Conservation (phyloP, 352 stramenopile species). For the Sclerospora graminicola region DNA sequence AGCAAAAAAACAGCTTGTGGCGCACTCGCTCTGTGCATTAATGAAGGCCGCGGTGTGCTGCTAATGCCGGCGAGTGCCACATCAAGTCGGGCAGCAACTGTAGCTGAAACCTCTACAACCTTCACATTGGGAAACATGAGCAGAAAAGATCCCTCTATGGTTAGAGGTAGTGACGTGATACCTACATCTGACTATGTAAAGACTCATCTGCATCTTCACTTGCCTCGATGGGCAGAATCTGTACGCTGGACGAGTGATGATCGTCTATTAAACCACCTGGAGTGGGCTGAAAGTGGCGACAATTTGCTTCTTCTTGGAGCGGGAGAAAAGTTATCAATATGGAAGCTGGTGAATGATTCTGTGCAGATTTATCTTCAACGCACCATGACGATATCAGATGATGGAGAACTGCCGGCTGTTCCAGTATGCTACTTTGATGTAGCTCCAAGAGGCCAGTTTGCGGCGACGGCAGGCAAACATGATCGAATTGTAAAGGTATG, state of each 20-base stretch:
- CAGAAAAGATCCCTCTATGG: neutral
- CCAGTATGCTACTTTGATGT: slow-evolving; percentile 50
- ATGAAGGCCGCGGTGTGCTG: slow-evolving; percentile 52
- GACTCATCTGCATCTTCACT: slow-evolving; percentile 56
- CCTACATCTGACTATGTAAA: slow-evolving; percentile 38
- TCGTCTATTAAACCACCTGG: slow-evolving; percentile 41
- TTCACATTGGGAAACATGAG: slow-evolving; percentile 1
- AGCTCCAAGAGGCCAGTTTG: slow-evolving; percentile 44
- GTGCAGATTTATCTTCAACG: slow-evolving; percentile 72
- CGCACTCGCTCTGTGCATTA: slow-evolving; percentile 47
- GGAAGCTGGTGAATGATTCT: slow-evolving; percentile 74
- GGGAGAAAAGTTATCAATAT: slow-evolving; percentile 65
- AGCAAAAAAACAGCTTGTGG: slow-evolving; percentile 39
- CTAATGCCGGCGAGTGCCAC: slow-evolving; percentile 38
- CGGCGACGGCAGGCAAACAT: slow-evolving; percentile 42
- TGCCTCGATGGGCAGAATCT: slow-evolving; percentile 58
- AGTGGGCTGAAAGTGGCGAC: slow-evolving; percentile 65
- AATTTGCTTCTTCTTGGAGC: slow-evolving; percentile 60
- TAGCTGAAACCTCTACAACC: slow-evolving; percentile 6
- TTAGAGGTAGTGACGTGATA: slow-evolving; percentile 1
- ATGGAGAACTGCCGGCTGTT: slow-evolving; percentile 8
- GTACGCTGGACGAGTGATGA: slow-evolving; percentile 66
- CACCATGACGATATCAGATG: slow-evolving; percentile 33
- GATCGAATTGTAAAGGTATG: slow-evolving; percentile 72
- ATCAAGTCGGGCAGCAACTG: slow-evolving; percentile 11